These are phyloP conservation scores for Gossypium schwendimanii DNA, from an alignment of 441 rosid species.

Conservation along the genomic window DNA sequence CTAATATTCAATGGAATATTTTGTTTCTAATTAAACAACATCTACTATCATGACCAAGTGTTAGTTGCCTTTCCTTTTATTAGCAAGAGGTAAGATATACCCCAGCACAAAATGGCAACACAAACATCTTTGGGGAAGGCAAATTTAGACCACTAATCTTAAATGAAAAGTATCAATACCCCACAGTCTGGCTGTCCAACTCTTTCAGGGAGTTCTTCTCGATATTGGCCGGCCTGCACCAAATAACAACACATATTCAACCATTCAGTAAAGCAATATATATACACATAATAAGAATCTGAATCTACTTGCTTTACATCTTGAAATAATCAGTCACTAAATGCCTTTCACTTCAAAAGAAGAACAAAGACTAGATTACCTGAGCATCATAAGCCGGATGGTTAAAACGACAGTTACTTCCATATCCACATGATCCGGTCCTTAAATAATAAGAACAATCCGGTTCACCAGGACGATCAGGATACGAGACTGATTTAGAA, in stretches of 20 bases:
- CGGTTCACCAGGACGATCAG: conserved; percentile 77
- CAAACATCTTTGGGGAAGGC: neutral
- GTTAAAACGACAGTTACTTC: conserved; percentile 67
- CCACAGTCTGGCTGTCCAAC: conserved; percentile 72
- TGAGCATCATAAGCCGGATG: conserved; percentile 61
- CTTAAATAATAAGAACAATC: conserved; percentile 68
- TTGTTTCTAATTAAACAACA: neutral
- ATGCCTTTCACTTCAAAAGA: neutral
- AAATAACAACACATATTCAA: conserved; percentile 6
- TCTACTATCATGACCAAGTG: neutral
- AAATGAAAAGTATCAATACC: conserved; percentile 29
- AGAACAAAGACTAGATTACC: conserved; percentile 22
- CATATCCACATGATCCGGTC: conserved; percentile 79
- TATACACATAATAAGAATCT: neutral
- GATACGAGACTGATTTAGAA: conserved; percentile 42
- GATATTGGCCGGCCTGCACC: conserved; percentile 34
- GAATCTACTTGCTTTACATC: neutral
- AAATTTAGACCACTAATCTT: neutral
- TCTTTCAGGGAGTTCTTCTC: conserved; percentile 65
- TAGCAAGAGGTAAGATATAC: neutral
- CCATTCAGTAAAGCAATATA: neutral
- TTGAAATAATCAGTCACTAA: neutral
- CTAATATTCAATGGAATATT: neutral
- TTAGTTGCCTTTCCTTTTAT: neutral
- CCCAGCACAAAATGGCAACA: neutral